Evolutionary conservation across 2,329 filamentous ascomycete genomes (phyloP).

Genomic region (Diaporthe nobilis): DNA sequence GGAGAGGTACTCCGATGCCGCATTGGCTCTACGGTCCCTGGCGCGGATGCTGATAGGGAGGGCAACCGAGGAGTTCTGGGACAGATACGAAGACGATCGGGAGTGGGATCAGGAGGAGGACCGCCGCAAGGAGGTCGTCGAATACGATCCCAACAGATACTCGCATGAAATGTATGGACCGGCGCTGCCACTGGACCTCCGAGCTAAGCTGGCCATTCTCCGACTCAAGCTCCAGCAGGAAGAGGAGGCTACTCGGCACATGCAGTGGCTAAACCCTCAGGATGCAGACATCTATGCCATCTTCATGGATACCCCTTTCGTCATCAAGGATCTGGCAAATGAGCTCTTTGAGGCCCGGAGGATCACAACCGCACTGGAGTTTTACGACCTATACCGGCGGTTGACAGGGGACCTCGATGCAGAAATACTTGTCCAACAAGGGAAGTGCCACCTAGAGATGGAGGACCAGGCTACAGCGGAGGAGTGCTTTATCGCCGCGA

Average conservation of each 20-base stretch:
- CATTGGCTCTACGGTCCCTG: constrained; percentile 78
- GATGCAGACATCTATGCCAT: constrained; percentile 63
- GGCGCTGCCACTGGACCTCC: constrained; percentile 84
- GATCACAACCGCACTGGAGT: constrained; percentile 63
- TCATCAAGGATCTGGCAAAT: constrained; percentile 78
- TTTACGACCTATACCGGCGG: constrained; percentile 68
- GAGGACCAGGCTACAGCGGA: constrained; percentile 79
- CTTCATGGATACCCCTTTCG: constrained; percentile 79
- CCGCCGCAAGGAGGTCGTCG: constrained; percentile 73
- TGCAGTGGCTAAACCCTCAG: constrained; percentile 78
- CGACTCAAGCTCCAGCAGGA: constrained; percentile 79
- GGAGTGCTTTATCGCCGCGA: constrained; percentile 81
- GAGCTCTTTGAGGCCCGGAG: constrained; percentile 59
- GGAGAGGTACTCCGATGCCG: constrained; percentile 74
- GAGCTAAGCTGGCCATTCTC: constrained; percentile 86
- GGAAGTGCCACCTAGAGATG: constrained; percentile 77
- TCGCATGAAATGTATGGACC: constrained; percentile 75
- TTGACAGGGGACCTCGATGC: constrained; percentile 65
- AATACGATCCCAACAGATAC: constrained; percentile 71
- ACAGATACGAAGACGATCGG: constrained; percentile 80
- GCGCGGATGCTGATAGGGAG: constrained; percentile 88
- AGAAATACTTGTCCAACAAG: constrained; percentile 68
- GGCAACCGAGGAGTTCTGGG: constrained; percentile 82
- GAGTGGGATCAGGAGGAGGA: constrained; percentile 87
- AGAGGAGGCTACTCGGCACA: constrained; percentile 82